Percentiles rank a stretch among this genome's conserved stretches.
Conservation (phyloP, 169 alveolate species). For the Eimeria sp. region DNA sequence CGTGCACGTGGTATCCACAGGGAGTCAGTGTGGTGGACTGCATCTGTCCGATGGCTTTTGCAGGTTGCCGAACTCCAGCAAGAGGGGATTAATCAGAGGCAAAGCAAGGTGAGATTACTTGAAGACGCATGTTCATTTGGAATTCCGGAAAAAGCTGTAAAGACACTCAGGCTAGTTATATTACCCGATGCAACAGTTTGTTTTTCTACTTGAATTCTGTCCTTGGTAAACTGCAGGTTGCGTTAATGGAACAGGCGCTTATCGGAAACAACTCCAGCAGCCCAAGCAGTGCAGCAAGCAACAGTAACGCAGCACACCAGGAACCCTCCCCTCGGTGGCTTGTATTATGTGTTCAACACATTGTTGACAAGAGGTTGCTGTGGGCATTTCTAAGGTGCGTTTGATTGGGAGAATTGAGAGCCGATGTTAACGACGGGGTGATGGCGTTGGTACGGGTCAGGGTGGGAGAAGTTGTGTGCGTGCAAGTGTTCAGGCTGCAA, state of each 20-base stretch:
- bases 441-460: too few relatives aligned
- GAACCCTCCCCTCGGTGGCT: slow-evolving; percentile 48
- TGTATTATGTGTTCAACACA: slow-evolving; percentile 24
- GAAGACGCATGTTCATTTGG: neutral
- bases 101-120: slow-evolving; percentile 32
- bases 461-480: neutral
- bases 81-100: slow-evolving; percentile 70
- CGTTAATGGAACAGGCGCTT: slow-evolving; percentile 72
- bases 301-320: neutral
- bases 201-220: neutral
- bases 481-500: slow-evolving; percentile 57
- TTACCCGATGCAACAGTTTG: neutral
- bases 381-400: slow-evolving; percentile 73
- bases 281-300: neutral
- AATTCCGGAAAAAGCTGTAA: neutral
- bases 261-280: slow-evolving; percentile 10
- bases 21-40: neutral
- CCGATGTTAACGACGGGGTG: neutral
- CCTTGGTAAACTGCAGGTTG: slow-evolving; percentile 24
- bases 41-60: neutral
- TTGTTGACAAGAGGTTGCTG: slow-evolving; percentile 29
- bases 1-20: neutral
- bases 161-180: neutral
- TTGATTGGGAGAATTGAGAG: neutral
- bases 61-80: slow-evolving; percentile 76